These are phyloP conservation scores for Achaetomiella virescens DNA, from an alignment of 495 filamentous ascomycete species.

Conservation along the genomic window DNA sequence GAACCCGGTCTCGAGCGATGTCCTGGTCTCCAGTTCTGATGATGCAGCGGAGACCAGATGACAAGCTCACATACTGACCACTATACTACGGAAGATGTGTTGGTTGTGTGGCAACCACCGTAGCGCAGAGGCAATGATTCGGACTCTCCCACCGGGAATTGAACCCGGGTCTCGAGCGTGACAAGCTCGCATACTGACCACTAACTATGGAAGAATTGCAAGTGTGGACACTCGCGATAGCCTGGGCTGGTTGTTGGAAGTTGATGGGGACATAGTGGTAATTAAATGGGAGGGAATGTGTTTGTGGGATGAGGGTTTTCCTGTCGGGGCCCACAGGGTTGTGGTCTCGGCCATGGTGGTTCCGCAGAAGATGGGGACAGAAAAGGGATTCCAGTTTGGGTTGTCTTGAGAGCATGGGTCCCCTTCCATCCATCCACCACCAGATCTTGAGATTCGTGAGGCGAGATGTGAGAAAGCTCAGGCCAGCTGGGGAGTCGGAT, in stretches of 20 bases:
- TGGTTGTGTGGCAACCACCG: no score
- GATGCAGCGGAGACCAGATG: not conserved
- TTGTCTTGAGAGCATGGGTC: no score
- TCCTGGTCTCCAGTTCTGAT: not conserved
- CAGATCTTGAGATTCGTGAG: no score
- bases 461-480: no score
- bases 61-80: not conserved
- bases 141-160: slow-evolving; percentile 3
- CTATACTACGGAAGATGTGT: no score
- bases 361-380: no score
- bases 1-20: not conserved
- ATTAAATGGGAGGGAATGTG: not conserved
- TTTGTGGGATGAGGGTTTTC: no score
- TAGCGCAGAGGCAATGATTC: not conserved
- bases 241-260: not conserved
- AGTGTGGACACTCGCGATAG: slow-evolving; percentile 10
- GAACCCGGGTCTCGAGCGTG: slow-evolving; percentile 8
- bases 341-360: no score
- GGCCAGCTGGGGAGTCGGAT: no score
- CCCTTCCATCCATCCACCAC: no score
- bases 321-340: no score
- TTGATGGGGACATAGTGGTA: not conserved
- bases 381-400: no score
- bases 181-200: slow-evolving; percentile 12
- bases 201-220: slow-evolving; percentile 8